A percentile compares a stretch with the other conserved stretches of the same genome.
These are phyloP conservation scores for Neofusicoccum parvum DNA, from an alignment of 2,329 filamentous ascomycete species.

Conservation along the genomic window DNA sequence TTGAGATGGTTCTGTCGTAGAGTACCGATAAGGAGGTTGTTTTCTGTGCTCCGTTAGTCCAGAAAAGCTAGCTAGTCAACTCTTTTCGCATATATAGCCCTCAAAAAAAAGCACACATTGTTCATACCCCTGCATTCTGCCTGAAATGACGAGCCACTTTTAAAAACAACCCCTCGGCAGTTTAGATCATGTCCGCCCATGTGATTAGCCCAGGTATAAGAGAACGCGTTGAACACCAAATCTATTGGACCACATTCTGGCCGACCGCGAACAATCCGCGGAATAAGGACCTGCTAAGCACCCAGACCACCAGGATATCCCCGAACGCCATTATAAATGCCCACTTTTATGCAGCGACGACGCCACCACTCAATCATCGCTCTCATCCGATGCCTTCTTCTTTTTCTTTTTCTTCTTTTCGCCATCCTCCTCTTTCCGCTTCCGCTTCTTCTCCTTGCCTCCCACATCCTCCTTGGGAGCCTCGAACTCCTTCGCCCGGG, in stretches of 20 bases:
- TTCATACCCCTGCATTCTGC: too few relatives aligned
- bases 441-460: slow-evolving; percentile 53
- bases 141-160: too few relatives aligned
- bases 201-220: too few relatives aligned
- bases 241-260: neutral
- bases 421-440: slow-evolving; percentile 46
- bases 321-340: slow-evolving; percentile 13
- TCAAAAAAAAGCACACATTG: neutral
- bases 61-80: neutral
- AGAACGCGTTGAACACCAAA: neutral
- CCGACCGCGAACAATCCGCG: neutral
- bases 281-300: slow-evolving; percentile 2
- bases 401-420: slow-evolving; percentile 47
- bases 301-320: slow-evolving; percentile 15
- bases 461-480: slow-evolving; percentile 75
- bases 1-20: slow-evolving; percentile 25
- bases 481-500: slow-evolving; percentile 82
- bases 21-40: neutral
- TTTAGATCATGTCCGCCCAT: too few relatives aligned
- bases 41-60: neutral
- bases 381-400: slow-evolving; percentile 28
- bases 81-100: neutral
- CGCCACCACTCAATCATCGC: neutral
- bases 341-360: slow-evolving; percentile 4
- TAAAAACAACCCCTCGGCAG: too few relatives aligned